Evolutionary conservation across 1,139 yeast species (phyloP).

Genomic region (Diutina mesorugosa): DNA sequence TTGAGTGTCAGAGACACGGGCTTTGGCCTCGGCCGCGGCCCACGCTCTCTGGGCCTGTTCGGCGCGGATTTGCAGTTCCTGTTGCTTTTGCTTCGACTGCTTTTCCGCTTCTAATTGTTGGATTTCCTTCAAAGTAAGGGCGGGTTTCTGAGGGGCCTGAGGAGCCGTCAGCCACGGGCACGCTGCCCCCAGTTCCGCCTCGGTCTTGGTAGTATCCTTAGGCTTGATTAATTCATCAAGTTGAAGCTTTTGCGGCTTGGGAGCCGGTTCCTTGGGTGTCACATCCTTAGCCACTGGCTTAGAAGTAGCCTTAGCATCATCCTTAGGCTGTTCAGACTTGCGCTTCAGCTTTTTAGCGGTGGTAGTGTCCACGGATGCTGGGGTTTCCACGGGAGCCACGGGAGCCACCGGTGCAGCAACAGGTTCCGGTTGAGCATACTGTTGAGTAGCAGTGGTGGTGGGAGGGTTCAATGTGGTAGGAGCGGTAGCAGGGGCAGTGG

Average conservation of each 20-base stretch:
- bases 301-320: neutral
- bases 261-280: neutral
- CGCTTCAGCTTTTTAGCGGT: neutral
- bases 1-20: neutral
- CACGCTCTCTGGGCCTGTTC: constrained; percentile 4
- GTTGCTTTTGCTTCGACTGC: constrained; percentile 22
- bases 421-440: constrained; percentile 4
- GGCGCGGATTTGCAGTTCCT: constrained; percentile 18
- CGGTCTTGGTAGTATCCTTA: neutral
- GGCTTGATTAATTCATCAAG: neutral
- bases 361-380: neutral
- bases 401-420: constrained; percentile 7
- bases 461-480: neutral
- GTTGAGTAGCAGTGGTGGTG: constrained; percentile 1
- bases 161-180: constrained; percentile 23
- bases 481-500: neutral
- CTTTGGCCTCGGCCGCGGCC: constrained; percentile 1
- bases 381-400: neutral
- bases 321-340: neutral
- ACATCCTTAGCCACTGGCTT: too few relatives aligned
- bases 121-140: constrained; percentile 55
- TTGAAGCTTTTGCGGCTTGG: neutral
- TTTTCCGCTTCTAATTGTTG: constrained; percentile 56
- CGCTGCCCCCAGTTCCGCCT: neutral
- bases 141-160: constrained; percentile 20